Conservation (phyloP, 1,284 basidiomycete genomes). For the Ceratobasidium papillatum region DNA sequence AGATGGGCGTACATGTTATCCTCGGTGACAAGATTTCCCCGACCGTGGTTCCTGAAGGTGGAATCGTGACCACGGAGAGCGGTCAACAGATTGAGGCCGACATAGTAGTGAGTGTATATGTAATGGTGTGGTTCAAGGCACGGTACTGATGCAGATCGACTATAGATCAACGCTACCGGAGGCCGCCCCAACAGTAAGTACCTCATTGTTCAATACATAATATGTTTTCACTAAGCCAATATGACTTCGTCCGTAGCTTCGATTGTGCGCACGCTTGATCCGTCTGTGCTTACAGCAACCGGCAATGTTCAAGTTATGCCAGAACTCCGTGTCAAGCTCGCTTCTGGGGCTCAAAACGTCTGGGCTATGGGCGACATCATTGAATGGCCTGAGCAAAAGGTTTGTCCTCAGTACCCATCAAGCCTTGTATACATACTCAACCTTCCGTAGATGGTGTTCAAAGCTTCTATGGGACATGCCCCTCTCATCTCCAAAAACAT, state of each 20-base stretch:
- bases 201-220: not conserved
- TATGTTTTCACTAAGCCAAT: not conserved
- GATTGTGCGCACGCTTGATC: constrained; percentile 22
- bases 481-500: constrained; percentile 41
- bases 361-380: constrained; percentile 45
- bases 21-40: constrained; percentile 65
- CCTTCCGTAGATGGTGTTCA: constrained; percentile 31
- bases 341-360: constrained; percentile 40
- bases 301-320: constrained; percentile 40
- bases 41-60: constrained; percentile 1
- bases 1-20: constrained; percentile 61
- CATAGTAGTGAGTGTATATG: constrained; percentile 60
- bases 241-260: not conserved
- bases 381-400: constrained; percentile 44
- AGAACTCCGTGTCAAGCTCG: constrained; percentile 42
- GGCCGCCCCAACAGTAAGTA: constrained; percentile 32
- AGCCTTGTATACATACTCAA: not conserved
- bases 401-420: not conserved
- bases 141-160: not conserved
- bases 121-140: not conserved
- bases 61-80: constrained; percentile 59
- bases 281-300: not conserved
- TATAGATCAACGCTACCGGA: constrained; percentile 15
- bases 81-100: constrained; percentile 65
- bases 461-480: constrained; percentile 28